Evolutionary conservation across 805 yeast genomes (phyloP).

Genomic region (Candida xiaguanensis): DNA sequence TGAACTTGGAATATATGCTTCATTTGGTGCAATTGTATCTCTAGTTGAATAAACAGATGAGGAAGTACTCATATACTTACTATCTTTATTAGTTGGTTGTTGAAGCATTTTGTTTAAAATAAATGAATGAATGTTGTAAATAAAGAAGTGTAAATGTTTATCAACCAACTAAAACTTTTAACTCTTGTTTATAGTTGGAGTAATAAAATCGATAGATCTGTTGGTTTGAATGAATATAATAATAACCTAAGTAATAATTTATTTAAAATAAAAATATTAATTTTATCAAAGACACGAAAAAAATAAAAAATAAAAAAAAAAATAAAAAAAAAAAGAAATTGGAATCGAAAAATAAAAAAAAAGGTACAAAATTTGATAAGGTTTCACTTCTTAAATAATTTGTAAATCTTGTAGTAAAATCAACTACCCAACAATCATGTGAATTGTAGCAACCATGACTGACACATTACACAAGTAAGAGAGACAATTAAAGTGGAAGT

Average conservation of each 20-base stretch:
- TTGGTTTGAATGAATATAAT: too few species aligned
- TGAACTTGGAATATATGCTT: conserved; percentile 11
- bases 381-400: background rate
- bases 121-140: background rate
- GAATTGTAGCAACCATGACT: background rate
- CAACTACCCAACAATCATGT: background rate
- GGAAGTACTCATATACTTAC: conserved; percentile 11
- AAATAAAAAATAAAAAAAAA: background rate
- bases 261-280: too few species aligned
- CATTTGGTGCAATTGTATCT: conserved; percentile 15
- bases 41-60: conserved; percentile 34
- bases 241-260: too few species aligned
- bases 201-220: too few species aligned
- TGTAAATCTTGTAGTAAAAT: background rate
- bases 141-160: background rate
- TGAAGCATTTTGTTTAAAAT: background rate
- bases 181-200: too few species aligned
- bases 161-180: too few species aligned
- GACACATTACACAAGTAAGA: too few species aligned
- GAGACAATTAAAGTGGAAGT: too few species aligned
- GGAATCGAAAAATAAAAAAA: background rate
- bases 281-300: background rate
- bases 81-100: background rate
- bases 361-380: background rate
- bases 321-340: background rate